Evolutionary conservation across 257 asterid species (phyloP).

Genomic region (Solanum rostratum): DNA sequence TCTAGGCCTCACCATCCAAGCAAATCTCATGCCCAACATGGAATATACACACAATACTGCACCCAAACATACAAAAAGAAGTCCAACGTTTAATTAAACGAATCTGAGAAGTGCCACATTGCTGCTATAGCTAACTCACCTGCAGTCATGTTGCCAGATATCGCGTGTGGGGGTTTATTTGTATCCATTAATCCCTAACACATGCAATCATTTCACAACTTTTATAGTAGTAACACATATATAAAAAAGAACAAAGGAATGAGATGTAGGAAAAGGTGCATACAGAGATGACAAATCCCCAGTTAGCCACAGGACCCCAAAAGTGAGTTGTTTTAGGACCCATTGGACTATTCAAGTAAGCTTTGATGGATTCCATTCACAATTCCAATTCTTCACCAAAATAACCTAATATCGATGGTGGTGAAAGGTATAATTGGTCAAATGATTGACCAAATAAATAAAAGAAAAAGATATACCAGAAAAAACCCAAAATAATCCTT

Average conservation of each 20-base stretch:
- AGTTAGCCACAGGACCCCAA: constrained; percentile 37
- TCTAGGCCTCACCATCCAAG: neutral
- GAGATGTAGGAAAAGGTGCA: neutral
- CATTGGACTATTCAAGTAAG: constrained; percentile 27
- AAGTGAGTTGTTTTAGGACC: constrained; percentile 42
- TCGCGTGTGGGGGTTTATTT: neutral
- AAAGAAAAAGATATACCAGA: too few species aligned
- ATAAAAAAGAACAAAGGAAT: neutral
- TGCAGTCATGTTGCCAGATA: neutral
- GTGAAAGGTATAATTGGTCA: too few species aligned
- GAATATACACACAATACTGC: neutral
- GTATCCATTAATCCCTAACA: neutral
- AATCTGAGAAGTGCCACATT: too few species aligned
- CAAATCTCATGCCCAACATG: neutral
- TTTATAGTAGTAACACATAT: too few species aligned
- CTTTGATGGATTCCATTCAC: constrained; percentile 3
- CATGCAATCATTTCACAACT: neutral
- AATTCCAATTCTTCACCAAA: neutral
- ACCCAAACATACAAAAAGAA: neutral
- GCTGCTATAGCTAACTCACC: too few species aligned
- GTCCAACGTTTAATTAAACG: too few species aligned
- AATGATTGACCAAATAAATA: too few species aligned
- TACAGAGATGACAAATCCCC: constrained; percentile 33
- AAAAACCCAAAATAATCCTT: too few species aligned
- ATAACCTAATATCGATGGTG: neutral